phyloP scores from a whole-genome alignment of 1,284 basidiomycete species.

The Ustilago lituana region DNA sequence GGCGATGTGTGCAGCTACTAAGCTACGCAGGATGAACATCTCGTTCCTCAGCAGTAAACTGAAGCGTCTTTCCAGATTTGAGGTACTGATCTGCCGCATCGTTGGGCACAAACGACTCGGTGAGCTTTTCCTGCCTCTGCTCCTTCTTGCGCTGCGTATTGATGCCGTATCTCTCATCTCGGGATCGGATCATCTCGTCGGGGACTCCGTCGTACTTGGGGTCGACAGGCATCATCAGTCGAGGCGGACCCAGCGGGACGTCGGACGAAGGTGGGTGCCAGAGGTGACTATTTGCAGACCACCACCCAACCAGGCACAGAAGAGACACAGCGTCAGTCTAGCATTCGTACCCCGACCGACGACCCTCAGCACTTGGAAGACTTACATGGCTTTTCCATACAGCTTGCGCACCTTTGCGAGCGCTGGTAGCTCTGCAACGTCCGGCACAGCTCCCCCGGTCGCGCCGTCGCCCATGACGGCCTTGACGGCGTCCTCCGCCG shows the following conservation, averaged over 20 bases:
- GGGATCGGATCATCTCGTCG: slow-evolving; percentile 8
- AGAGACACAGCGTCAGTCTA: too few relatives aligned
- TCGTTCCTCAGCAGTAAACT: slow-evolving; percentile 23
- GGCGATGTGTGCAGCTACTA: too few relatives aligned
- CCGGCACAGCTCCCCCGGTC: slow-evolving; percentile 35
- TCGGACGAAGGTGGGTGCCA: slow-evolving; percentile 23
- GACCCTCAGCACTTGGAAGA: slow-evolving; percentile 2
- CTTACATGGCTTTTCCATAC: slow-evolving; percentile 36
- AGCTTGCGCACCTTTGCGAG: slow-evolving; percentile 29
- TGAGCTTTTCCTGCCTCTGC: slow-evolving; percentile 21
- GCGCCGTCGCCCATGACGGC: slow-evolving; percentile 1
- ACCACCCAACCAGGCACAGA: too few relatives aligned
- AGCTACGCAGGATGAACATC: slow-evolving; percentile 11
- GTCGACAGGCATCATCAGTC: slow-evolving; percentile 46
- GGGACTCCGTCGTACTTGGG: slow-evolving; percentile 15
- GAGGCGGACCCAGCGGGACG: slow-evolving; percentile 32
- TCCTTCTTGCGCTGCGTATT: slow-evolving; percentile 29
- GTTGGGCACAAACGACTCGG: slow-evolving; percentile 15
- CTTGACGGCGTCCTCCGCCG: slow-evolving; percentile 18
- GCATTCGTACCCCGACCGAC: too few relatives aligned
- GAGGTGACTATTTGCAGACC: slow-evolving; percentile 17
- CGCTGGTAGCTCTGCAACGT: slow-evolving; percentile 30
- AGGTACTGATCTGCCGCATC: slow-evolving; percentile 37
- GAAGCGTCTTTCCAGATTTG: slow-evolving; percentile 18
- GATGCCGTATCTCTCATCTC: slow-evolving; percentile 28